Evolutionary conservation across 805 yeast species (phyloP), one percentile per base, ranked within the genome.

Genomic region (Deakozyma indianensis): DNA sequence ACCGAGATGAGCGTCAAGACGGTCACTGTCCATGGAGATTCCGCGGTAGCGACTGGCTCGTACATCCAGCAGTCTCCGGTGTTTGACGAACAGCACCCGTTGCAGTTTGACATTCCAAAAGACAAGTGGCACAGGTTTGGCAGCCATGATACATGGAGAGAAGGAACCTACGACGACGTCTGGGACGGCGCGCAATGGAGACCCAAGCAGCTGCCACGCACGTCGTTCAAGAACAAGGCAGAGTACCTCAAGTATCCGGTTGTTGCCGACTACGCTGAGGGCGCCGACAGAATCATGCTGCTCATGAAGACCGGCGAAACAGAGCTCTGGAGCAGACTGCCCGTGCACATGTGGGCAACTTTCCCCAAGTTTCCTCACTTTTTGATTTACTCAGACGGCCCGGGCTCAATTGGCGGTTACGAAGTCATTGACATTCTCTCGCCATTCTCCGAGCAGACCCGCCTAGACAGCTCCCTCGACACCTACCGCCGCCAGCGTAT

Each of bases 261-360:
- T 4, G 41, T 29, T 9, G 47, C 43, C 28, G 46, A 44, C 29
- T 32, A 32, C 16, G 5, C 18, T 14, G 18, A 7, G 16, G 40
- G 24, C 1, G 23, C 51, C 2, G 52, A 57, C 21, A 47, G 51
- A 3, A 48, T 60, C 3, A 61, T 58, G 38, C 45, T 65, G 35
- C 55, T 64, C 56, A 50, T 64, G 43, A 64, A 63, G 45, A 63
- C 67, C 1, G 67, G 68, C 14, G 54, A 56, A 5, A 55, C 60
- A 3, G 62, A 56, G 3, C 51, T 58, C 41, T 60, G 64, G 65
- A 43, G 52, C 18, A 59, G 66, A n/a, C 41, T 63, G 42, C 67
- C 68, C 4, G 45, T 59, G 15, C 70, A 66, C 44, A 29, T 61
- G 22, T 41, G 51, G 32, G 60, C 67, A 5, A 59, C 67, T 2